A percentile compares a stretch with the other conserved stretches of the same genome.
These are phyloP conservation scores for Pouteria glomerata DNA, from an alignment of 148 eudicot species.

Conservation along the genomic window DNA sequence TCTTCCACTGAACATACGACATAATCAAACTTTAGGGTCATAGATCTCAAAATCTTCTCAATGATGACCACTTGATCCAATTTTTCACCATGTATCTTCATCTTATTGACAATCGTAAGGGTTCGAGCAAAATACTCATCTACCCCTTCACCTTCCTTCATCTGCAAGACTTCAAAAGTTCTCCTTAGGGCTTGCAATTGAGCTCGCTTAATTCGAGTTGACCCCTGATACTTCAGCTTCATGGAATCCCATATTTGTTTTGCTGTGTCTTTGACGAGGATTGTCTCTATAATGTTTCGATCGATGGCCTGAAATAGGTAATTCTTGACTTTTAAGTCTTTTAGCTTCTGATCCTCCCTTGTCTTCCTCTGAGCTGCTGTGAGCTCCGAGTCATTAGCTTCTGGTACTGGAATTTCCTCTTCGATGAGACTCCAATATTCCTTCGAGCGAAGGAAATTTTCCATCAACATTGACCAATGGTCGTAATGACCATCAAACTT, in stretches of 20 bases:
- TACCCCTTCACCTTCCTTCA: conserved; percentile 1
- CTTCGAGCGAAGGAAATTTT: background rate
- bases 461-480: conserved; percentile 1
- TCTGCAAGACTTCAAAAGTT: background rate
- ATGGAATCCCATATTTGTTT: conserved; percentile 8
- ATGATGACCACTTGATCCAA: background rate
- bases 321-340: background rate
- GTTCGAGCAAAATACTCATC: background rate
- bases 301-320: background rate
- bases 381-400: too few species aligned
- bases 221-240: background rate
- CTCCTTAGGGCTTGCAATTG: background rate
- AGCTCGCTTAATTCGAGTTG: background rate
- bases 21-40: conserved; percentile 3
- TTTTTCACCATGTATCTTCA: background rate
- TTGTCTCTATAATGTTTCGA: background rate
- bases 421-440: background rate
- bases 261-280: background rate
- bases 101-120: background rate
- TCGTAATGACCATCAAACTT: conserved; percentile 10
- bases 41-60: background rate
- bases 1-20: background rate
- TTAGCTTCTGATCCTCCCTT: background rate
- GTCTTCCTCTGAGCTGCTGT: background rate
- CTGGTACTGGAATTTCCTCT: background rate